Evolutionary conservation across 2,329 filamentous ascomycete genomes (phyloP).

Genomic region (Lizonia empirigonia): DNA sequence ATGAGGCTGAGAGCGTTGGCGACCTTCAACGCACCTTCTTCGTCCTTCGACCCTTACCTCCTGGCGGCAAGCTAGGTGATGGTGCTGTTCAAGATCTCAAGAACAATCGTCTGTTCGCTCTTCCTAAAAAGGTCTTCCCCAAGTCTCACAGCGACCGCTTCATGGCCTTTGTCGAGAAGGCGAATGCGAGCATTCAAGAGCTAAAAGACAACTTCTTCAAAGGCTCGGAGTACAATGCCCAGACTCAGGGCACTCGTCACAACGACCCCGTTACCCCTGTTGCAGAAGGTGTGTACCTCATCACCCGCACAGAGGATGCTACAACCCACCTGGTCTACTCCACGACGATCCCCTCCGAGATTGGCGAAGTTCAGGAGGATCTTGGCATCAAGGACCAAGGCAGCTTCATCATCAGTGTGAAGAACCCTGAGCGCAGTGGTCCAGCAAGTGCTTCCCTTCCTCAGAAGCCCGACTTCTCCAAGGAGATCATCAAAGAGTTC

Average conservation of each 20-base stretch:
- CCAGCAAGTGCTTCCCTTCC: slow-evolving; percentile 68
- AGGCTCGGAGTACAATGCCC: slow-evolving; percentile 72
- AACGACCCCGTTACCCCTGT: slow-evolving; percentile 72
- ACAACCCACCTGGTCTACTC: slow-evolving; percentile 81
- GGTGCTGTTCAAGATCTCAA: slow-evolving; percentile 61
- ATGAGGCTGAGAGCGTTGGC: slow-evolving; percentile 69
- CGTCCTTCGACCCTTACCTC: slow-evolving; percentile 73
- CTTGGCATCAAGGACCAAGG: slow-evolving; percentile 74
- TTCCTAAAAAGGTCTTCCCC: slow-evolving; percentile 86
- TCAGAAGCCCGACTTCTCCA: slow-evolving; percentile 70
- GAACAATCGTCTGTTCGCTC: slow-evolving; percentile 73
- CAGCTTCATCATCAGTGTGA: slow-evolving; percentile 78
- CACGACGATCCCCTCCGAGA: slow-evolving; percentile 71
- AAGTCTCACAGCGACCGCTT: slow-evolving; percentile 70
- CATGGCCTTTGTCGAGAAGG: slow-evolving; percentile 83
- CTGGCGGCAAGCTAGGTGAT: slow-evolving; percentile 69
- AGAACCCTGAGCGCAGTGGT: slow-evolving; percentile 74
- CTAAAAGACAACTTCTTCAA: slow-evolving; percentile 75
- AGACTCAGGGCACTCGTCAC: slow-evolving; percentile 72
- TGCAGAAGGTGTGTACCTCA: slow-evolving; percentile 85
- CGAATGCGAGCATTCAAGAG: slow-evolving; percentile 66
- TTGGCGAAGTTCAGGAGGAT: slow-evolving; percentile 75
- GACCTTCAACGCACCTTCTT: slow-evolving; percentile 82
- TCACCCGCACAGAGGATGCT: slow-evolving; percentile 69
- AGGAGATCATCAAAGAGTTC: slow-evolving; percentile 76